phyloP scores from a whole-genome alignment of 2,329 filamentous ascomycete genomes.

The Penicillium brasilianum region DNA sequence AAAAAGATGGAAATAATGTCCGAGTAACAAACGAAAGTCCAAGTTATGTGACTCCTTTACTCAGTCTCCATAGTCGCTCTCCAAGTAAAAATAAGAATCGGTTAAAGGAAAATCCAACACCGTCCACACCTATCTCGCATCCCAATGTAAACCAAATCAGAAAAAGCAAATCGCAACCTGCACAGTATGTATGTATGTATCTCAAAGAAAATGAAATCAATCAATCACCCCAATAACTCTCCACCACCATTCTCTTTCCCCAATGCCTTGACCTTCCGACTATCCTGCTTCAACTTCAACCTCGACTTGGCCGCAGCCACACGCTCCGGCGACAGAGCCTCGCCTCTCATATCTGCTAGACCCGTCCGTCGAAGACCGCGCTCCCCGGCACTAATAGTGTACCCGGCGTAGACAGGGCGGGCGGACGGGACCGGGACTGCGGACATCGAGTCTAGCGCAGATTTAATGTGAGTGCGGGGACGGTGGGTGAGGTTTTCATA shows the following conservation, averaged over 20 bases:
- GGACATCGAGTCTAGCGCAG: slow-evolving; percentile 38
- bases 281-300: slow-evolving; percentile 38
- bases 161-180: background rate
- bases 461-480: slow-evolving; percentile 34
- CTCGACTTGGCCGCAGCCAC: slow-evolving; percentile 42
- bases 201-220: no score
- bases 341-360: slow-evolving; percentile 29
- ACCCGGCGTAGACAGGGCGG: slow-evolving; percentile 21
- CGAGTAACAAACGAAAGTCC: background rate
- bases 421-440: slow-evolving; percentile 24
- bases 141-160: background rate
- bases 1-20: background rate
- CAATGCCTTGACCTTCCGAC: slow-evolving; percentile 31
- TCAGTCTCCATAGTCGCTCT: background rate
- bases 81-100: background rate
- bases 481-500: slow-evolving; percentile 26
- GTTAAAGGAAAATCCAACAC: background rate
- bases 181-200: no score
- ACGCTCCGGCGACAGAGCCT: slow-evolving; percentile 40
- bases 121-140: slow-evolving; percentile 1
- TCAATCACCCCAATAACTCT: background rate
- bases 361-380: slow-evolving; percentile 30
- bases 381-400: slow-evolving; percentile 30
- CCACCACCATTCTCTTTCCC: slow-evolving; percentile 41
- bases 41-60: background rate